Base-by-base conservation (phyloP, 345 rosid genomes). In the Trapa bicornis region DNA sequence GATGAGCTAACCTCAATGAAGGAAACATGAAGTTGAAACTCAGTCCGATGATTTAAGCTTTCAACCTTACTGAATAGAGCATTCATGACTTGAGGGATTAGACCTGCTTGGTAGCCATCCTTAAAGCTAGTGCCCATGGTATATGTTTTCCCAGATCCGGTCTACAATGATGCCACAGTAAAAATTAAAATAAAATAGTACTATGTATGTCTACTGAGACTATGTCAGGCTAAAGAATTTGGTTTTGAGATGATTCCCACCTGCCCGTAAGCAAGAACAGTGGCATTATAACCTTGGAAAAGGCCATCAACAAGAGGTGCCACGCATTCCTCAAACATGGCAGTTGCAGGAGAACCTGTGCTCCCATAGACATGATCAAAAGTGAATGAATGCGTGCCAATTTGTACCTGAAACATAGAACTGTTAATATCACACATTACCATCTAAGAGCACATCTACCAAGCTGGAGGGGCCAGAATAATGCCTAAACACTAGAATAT, bases 231-330 rank as follows among this genome's bases (percentile, higher is more conserved):
- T 64, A 66, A 33, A 22, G 65, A 63, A 61, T 68, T 72, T 61
- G 47, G 1, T 35, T 4, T 67, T 13, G 48, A 71, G 47, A 68
- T 39, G 9, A 75, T 70, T 42, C 65, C 65, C 80, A 91, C 97
- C 97, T 91, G 99, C 50, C 99, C 99, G 79, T 94, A 94, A 76
- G 99, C 99, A 71, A 94, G 97, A 71, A 94, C 97, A 0, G 97
- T 94, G 6, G 97, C 99, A 78, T 94, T 94, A 83, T 94, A 94
- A 73, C 99, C 97, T 80, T 94, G 99, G 74, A 94, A 94, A 65
- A 94, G 86, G 45, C 97, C 99, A 54, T 91, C 96, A n/a, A 94
- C 97, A 3, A 94, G 87, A 1, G 96, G 85, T 1, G 88, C 82
- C 70, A 86, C 74, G 42, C 97, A 94, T 84, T 91, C 96, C 80